Evolutionary conservation across 2,329 filamentous ascomycete genomes (phyloP).

Genomic region (Dryadomyces quercivorus): DNA sequence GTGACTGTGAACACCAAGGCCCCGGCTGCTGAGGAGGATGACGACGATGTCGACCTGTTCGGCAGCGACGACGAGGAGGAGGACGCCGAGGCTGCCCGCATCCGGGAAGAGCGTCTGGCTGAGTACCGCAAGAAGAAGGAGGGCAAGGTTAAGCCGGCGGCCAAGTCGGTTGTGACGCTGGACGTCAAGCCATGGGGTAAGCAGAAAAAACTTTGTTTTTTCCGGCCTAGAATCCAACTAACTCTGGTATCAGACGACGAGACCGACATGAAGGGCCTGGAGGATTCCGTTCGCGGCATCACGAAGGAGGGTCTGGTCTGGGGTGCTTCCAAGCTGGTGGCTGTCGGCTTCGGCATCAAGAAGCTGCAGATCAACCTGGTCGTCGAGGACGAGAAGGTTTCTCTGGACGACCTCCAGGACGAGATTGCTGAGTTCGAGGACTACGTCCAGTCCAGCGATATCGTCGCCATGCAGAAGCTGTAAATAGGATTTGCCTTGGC

Average conservation of each 20-base stretch:
- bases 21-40: slow-evolving; percentile 56
- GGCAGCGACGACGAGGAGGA: slow-evolving; percentile 90
- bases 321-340: slow-evolving; percentile 80
- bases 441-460: slow-evolving; percentile 87
- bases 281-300: slow-evolving; percentile 69
- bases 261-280: slow-evolving; percentile 78
- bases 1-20: slow-evolving; percentile 79
- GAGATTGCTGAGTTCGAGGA: slow-evolving; percentile 78
- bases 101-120: slow-evolving; percentile 81
- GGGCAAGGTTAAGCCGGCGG: slow-evolving; percentile 76
- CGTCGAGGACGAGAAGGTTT: slow-evolving; percentile 94
- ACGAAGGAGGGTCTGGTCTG: slow-evolving; percentile 91
- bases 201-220: slow-evolving; percentile 21
- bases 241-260: slow-evolving; percentile 59
- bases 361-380: slow-evolving; percentile 99
- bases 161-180: slow-evolving; percentile 91
- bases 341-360: slow-evolving; percentile 95
- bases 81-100: slow-evolving; percentile 69
- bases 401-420: slow-evolving; percentile 74
- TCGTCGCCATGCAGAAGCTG: slow-evolving; percentile 83
- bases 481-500: slow-evolving; percentile 32
- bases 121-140: slow-evolving; percentile 98
- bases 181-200: slow-evolving; percentile 99
- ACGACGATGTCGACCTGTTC: slow-evolving; percentile 87
- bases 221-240: too few relatives aligned